Base-by-base conservation (phyloP, 352 stramenopile species). In the Globisporangium barbulae region DNA sequence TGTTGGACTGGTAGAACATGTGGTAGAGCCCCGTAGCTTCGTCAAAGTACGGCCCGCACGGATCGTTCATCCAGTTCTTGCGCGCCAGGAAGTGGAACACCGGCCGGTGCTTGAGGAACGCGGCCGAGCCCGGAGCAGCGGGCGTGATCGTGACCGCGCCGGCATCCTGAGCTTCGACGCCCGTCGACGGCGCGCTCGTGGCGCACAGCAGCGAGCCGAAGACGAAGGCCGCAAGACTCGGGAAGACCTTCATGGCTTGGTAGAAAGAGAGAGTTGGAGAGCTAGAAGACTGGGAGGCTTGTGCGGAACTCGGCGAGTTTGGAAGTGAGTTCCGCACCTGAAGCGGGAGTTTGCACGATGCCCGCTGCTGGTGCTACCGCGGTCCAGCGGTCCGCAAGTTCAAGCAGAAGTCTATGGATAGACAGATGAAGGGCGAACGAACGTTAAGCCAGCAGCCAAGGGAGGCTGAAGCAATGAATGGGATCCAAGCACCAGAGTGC, bases 61-160 rank as follows among this genome's bases (percentile, higher is more conserved):
- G 85, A 62, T 94, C 85, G 70, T 94, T 94, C 82, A 91, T 88
- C 84, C 84, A 93, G 69, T 91, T 88, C 58, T 89, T 72, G 52
- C 76, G 79, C 45, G 76, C 68, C 22, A 64, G 64, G 64, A 89
- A 87, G 70, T 90, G 81, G 65, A 79, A 90, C 21, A 85, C 69
- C 1, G 81, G 75, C 30, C 78, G 81, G 65, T 82, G 76, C 70
- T 90, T 80, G 9, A 79, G 55, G 67, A 89, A 89, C 17, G 69
- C 63, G 8, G 69, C 42, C 19, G 75, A 71, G n/a, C 73, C 76
- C 0, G 71, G 70, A 31, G 61, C 63, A 5, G 78, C 74, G 13
- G 44, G 21, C 30, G 61, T 59, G 35, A 75, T 47, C 47, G 72
- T 65, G 35, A 74, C 37, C 42, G 72, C 67, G 35, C 66, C 68